A percentile compares a stretch with the other conserved stretches of the same genome.
Evolutionary conservation across 2,329 filamentous ascomycete genomes (phyloP).

Genomic region (Venturia asperata): DNA sequence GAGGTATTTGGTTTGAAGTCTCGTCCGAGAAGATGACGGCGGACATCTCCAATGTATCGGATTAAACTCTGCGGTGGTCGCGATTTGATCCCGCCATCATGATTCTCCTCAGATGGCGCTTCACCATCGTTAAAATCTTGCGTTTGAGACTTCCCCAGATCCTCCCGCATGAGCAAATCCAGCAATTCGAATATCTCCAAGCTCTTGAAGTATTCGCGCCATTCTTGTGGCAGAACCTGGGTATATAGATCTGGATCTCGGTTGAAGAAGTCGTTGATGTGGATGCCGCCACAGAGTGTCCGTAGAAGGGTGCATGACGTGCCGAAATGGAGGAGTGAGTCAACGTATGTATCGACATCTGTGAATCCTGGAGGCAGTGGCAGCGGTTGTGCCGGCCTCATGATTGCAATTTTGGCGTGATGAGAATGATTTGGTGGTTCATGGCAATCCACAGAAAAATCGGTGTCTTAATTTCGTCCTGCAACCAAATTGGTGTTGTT

Average conservation of each 20-base stretch:
- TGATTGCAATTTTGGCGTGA: background rate
- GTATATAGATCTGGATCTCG: slow-evolving; percentile 76
- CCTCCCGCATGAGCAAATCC: slow-evolving; percentile 72
- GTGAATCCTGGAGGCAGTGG: slow-evolving; percentile 65
- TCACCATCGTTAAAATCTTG: slow-evolving; percentile 20
- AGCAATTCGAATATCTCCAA: slow-evolving; percentile 69
- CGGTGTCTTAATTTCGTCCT: background rate
- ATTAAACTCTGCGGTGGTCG: slow-evolving; percentile 53
- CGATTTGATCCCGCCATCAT: slow-evolving; percentile 14
- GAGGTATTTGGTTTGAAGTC: slow-evolving; percentile 40
- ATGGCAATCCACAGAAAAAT: background rate
- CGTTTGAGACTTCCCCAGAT: slow-evolving; percentile 46
- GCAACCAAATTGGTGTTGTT: background rate
- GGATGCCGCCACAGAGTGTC: slow-evolving; percentile 90
- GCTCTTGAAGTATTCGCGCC: slow-evolving; percentile 69
- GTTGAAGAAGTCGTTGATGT: slow-evolving; percentile 94
- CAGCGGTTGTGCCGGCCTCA: slow-evolving; percentile 39
- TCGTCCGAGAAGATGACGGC: slow-evolving; percentile 60
- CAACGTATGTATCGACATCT: slow-evolving; percentile 68
- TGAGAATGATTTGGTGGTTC: background rate
- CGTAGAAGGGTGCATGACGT: slow-evolving; percentile 69
- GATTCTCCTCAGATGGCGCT: slow-evolving; percentile 15
- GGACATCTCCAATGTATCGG: slow-evolving; percentile 64
- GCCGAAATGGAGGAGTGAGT: slow-evolving; percentile 68
- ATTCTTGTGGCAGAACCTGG: slow-evolving; percentile 66